These are phyloP conservation scores for Halophytophthora batemanensis DNA, from an alignment of 352 stramenopile species.

Conservation along the genomic window DNA sequence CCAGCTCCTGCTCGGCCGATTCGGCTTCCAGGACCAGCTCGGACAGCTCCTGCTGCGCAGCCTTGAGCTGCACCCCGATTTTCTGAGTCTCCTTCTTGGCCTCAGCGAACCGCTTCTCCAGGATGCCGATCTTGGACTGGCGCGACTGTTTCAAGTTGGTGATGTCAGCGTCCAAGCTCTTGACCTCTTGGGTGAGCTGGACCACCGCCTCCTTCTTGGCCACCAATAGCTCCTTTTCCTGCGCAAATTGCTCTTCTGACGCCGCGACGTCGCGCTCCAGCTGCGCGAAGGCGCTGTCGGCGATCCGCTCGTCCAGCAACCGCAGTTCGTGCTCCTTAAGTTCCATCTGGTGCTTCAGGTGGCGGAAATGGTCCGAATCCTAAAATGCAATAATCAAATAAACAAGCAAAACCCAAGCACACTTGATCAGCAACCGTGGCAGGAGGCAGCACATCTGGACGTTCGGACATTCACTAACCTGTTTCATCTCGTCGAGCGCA, in stretches of 20 bases:
- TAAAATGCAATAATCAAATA: constrained; percentile 17
- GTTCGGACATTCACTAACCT: constrained; percentile 29
- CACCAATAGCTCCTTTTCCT: constrained; percentile 60
- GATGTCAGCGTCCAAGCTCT: constrained; percentile 74
- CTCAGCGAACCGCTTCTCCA: constrained; percentile 74
- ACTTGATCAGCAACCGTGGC: constrained; percentile 5
- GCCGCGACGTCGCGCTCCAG: constrained; percentile 68
- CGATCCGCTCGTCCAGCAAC: constrained; percentile 78
- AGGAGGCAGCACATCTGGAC: not conserved
- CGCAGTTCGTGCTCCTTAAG: constrained; percentile 81
- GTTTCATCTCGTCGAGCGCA: constrained; percentile 63
- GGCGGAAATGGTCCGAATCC: constrained; percentile 71
- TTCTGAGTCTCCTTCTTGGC: constrained; percentile 76
- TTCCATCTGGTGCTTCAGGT: constrained; percentile 74
- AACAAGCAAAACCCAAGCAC: not conserved
- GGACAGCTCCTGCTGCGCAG: constrained; percentile 62
- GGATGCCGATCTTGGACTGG: constrained; percentile 71
- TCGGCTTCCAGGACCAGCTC: constrained; percentile 75
- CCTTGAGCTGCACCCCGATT: constrained; percentile 54
- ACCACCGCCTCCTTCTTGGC: constrained; percentile 66
- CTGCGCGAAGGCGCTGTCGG: constrained; percentile 73
- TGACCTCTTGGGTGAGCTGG: constrained; percentile 74
- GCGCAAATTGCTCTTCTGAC: constrained; percentile 69
- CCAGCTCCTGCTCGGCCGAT: constrained; percentile 62
- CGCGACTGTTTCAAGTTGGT: constrained; percentile 79